Conservation (phyloP, 208 protist species). For the Wallacemonas sp. region DNA sequence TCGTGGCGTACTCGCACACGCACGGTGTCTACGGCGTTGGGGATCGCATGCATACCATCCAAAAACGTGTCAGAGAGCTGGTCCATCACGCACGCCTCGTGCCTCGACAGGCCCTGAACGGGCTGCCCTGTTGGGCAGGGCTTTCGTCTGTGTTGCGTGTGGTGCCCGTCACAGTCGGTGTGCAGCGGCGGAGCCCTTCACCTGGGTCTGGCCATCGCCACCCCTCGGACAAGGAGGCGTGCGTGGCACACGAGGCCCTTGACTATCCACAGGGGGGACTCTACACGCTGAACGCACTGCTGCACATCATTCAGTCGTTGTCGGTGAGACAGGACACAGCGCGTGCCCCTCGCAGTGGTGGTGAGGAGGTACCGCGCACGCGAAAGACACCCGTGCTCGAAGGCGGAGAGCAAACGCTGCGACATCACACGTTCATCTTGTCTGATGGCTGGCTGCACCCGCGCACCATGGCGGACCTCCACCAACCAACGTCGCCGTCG, state of each 20-base stretch:
- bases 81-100: too few relatives aligned
- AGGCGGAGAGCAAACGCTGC: constrained; percentile 10
- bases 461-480: constrained; percentile 46
- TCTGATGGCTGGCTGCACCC: constrained; percentile 67
- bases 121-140: too few relatives aligned
- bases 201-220: too few relatives aligned
- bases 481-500: constrained; percentile 6
- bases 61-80: neutral
- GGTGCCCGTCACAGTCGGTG: constrained; percentile 43
- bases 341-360: neutral
- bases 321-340: neutral
- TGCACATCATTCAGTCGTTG: constrained; percentile 29
- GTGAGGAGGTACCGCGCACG: too few relatives aligned
- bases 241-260: constrained; percentile 24
- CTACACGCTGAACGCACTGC: constrained; percentile 52
- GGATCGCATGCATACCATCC: constrained; percentile 12
- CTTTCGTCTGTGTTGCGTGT: constrained; percentile 33
- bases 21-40: constrained; percentile 37
- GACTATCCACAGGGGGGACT: constrained; percentile 60
- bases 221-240: too few relatives aligned
- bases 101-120: too few relatives aligned
- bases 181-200: too few relatives aligned
- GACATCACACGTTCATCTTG: constrained; percentile 45
- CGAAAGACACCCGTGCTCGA: too few relatives aligned
- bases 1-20: constrained; percentile 58